These are phyloP conservation scores for Nemania diffusa DNA, from an alignment of 2,329 filamentous ascomycete species.

Conservation along the genomic window DNA sequence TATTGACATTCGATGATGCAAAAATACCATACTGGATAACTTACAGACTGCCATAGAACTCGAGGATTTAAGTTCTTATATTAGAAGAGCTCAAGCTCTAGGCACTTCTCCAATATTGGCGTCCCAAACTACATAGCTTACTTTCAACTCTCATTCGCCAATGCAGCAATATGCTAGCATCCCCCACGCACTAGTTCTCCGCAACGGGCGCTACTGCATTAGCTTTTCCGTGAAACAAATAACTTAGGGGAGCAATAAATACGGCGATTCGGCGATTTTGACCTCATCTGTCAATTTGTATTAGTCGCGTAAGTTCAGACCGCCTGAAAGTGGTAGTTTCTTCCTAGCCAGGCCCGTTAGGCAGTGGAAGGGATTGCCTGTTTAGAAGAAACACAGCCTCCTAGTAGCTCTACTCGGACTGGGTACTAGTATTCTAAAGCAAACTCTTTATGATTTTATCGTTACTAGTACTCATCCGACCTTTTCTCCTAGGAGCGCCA, in stretches of 20 bases:
- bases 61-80: slow-evolving; percentile 6
- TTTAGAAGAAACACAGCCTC: neutral
- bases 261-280: slow-evolving; percentile 14
- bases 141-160: neutral
- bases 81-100: slow-evolving; percentile 2
- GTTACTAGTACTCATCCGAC: too few species aligned
- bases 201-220: neutral
- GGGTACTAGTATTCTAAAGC: too few species aligned
- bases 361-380: neutral
- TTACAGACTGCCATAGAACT: neutral
- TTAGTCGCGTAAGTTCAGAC: neutral
- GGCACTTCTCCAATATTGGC: neutral
- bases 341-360: neutral
- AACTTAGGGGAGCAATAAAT: neutral
- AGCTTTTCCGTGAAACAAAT: neutral
- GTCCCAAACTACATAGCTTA: neutral
- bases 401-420: too few species aligned
- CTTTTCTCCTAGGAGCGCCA: too few species aligned
- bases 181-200: slow-evolving; percentile 5
- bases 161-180: neutral
- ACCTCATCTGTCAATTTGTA: neutral
- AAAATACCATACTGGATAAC: neutral
- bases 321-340: neutral
- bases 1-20: neutral
- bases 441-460: too few species aligned